Evolutionary conservation across 805 yeast species (phyloP).

Genomic region (Soucietia sequanensis): DNA sequence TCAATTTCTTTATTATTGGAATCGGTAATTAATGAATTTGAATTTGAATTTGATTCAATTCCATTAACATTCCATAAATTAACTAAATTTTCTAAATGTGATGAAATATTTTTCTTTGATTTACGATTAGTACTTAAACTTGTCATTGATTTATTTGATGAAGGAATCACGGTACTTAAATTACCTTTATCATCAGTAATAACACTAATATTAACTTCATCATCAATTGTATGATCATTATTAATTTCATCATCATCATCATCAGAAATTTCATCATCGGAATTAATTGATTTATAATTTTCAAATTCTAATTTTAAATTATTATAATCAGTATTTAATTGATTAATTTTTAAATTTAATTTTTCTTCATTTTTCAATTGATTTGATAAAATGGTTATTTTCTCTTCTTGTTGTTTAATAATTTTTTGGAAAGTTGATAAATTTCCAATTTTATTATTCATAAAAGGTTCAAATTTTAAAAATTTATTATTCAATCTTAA

Average conservation of each 20-base stretch:
- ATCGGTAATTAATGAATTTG: slow-evolving; percentile 7
- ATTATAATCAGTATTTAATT: slow-evolving; percentile 48
- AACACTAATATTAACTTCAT: slow-evolving; percentile 9
- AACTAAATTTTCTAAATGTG: slow-evolving; percentile 36
- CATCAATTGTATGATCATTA: too few species aligned
- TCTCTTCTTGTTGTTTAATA: slow-evolving; percentile 51
- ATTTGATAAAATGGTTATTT: slow-evolving; percentile 38
- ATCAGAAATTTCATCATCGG: slow-evolving; percentile 31
- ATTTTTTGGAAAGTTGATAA: slow-evolving; percentile 52
- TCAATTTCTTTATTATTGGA: slow-evolving; percentile 1
- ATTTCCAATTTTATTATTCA: slow-evolving; percentile 52
- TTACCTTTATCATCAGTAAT: slow-evolving; percentile 2
- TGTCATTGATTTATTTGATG: slow-evolving; percentile 20
- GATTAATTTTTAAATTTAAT: slow-evolving; percentile 45
- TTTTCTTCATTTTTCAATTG: slow-evolving; percentile 45
- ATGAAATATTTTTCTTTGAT: slow-evolving; percentile 28
- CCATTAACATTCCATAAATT: slow-evolving; percentile 28
- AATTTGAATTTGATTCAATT: slow-evolving; percentile 8
- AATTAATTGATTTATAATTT: slow-evolving; percentile 35
- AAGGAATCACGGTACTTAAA: slow-evolving; percentile 10
- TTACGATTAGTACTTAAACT: slow-evolving; percentile 20
- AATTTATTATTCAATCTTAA: slow-evolving; percentile 38
- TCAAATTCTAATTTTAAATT: slow-evolving; percentile 43
- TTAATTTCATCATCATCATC: slow-evolving; percentile 22
- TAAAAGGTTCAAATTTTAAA: slow-evolving; percentile 49